Evolutionary conservation across 106 monocot genomes (phyloP).

Genomic region (Phalaenopsis equestris): DNA sequence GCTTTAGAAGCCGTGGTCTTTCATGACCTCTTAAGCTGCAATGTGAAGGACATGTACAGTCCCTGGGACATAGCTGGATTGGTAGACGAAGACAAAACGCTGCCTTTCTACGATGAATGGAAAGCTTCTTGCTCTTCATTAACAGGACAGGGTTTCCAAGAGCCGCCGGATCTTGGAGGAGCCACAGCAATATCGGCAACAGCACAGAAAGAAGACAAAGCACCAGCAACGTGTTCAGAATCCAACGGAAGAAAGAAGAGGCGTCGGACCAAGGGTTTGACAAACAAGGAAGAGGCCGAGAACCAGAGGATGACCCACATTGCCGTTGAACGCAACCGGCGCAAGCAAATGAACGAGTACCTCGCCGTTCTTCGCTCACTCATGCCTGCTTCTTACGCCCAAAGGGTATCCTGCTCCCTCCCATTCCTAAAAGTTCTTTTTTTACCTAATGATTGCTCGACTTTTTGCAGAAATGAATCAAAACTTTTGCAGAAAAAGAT

Average conservation of each 20-base stretch:
- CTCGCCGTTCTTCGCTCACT: conserved; percentile 39
- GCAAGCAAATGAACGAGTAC: conserved; percentile 62
- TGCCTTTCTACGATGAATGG: not conserved
- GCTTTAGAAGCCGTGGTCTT: conserved; percentile 22
- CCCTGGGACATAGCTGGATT: not conserved
- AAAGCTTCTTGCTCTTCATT: not conserved
- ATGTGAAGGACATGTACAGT: conserved; percentile 7
- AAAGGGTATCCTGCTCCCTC: conserved; percentile 20
- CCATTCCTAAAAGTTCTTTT: not conserved
- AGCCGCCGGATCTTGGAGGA: not conserved
- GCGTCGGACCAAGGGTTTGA: conserved; percentile 19
- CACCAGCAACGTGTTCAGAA: not conserved
- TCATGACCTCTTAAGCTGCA: conserved; percentile 9
- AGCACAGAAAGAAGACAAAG: not conserved
- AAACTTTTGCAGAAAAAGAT: too few species aligned
- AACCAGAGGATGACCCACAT: conserved; percentile 64
- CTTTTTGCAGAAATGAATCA: too few species aligned
- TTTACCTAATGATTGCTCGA: too few species aligned
- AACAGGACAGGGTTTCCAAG: not conserved
- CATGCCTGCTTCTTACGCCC: conserved; percentile 53
- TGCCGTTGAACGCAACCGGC: conserved; percentile 56
- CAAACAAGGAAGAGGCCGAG: conserved; percentile 58
- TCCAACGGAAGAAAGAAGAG: conserved; percentile 22
- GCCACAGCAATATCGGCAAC: not conserved
- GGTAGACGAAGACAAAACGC: not conserved